Base-by-base conservation (phyloP, 768 basidiomycete genomes). In the Tricholoma matsutake region DNA sequence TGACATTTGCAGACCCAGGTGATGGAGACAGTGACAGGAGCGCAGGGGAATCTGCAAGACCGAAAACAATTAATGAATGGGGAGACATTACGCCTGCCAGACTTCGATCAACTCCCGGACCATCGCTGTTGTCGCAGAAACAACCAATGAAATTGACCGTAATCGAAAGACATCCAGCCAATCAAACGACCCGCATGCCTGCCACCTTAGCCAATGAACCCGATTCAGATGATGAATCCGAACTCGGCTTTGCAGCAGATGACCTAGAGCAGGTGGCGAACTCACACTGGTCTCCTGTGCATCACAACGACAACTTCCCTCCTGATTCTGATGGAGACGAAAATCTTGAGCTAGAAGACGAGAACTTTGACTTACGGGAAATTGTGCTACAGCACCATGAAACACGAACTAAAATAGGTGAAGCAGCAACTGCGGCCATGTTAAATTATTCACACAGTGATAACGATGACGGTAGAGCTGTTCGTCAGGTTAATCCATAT, bases 191-290 rank as follows among this genome's bases (percentile, higher is more conserved):
- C 32, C 22, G 53, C 39, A 49, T 69, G 57, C 60, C 69, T 34
- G 47, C 67, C 56, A 56, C 68, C 35, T 55, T 61, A 18, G 62
- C 49, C 18, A 45, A 62, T 31, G 65, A 68, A 41, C 67, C 66
- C 22, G 89, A 91, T 71, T 90, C 89, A 0, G 88, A 90, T 66
- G 90, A 90, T 62, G 89, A 91, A 68, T 86, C 87, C 4, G 75
- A 77, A 4, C 73, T 76, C 13, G 75, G 73, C 14, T 67, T n/a
- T n/a, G n/a, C 73, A 2, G 64, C 69, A 10, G 47, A 45, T 3
- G 61, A 62, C 4, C 65, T 68, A 20, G 76, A 80, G 7, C 59
- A 62, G 31, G 60, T 64, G 49, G 52, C 13, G 6, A 41, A 37
- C 37, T 31, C n/a, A 28, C 43, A 6, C 18, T 14, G 14, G 5